Conservation (phyloP, 1,139 yeast species). For the Zygosaccharomyces pseudobailii region DNA sequence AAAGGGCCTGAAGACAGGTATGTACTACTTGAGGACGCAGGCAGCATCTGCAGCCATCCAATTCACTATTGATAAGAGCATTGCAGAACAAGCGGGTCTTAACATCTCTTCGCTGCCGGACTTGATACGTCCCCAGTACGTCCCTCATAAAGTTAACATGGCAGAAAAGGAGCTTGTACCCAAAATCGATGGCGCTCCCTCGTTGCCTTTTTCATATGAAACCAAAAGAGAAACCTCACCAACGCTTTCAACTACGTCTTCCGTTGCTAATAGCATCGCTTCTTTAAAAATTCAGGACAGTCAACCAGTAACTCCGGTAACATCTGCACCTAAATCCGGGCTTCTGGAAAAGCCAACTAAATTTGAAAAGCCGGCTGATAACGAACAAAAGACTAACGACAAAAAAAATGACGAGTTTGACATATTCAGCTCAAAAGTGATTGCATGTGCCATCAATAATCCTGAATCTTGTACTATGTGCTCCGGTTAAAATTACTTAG, state of each 20-base stretch:
- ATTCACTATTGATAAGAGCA: conserved; percentile 71
- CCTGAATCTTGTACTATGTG: conserved; percentile 99
- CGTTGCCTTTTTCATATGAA: conserved; percentile 11
- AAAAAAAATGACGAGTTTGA: conserved; percentile 42
- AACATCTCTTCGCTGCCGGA: conserved; percentile 51
- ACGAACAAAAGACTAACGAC: conserved; percentile 18
- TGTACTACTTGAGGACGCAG: conserved; percentile 93
- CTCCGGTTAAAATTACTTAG: conserved; percentile 64
- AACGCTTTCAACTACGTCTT: conserved; percentile 31
- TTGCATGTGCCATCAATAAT: conserved; percentile 95
- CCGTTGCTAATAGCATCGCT: conserved; percentile 27
- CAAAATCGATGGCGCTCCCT: conserved; percentile 24
- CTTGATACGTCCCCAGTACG: conserved; percentile 51
- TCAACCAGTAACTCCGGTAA: conserved; percentile 34
- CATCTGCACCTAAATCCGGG: conserved; percentile 48
- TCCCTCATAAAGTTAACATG: conserved; percentile 35
- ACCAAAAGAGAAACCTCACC: conserved; percentile 21
- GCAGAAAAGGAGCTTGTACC: conserved; percentile 34
- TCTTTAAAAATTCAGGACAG: conserved; percentile 32
- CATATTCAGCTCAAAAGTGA: conserved; percentile 85
- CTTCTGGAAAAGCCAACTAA: conserved; percentile 31
- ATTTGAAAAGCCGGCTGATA: conserved; percentile 15
- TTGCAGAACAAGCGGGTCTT: conserved; percentile 48
- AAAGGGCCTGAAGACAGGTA: conserved; percentile 94
- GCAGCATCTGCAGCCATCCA: conserved; percentile 94